Evolutionary conservation across 2,329 filamentous ascomycete genomes (phyloP), one percentile per base, ranked within the genome.

Genomic region (Pseudogymnoascus sp.): DNA sequence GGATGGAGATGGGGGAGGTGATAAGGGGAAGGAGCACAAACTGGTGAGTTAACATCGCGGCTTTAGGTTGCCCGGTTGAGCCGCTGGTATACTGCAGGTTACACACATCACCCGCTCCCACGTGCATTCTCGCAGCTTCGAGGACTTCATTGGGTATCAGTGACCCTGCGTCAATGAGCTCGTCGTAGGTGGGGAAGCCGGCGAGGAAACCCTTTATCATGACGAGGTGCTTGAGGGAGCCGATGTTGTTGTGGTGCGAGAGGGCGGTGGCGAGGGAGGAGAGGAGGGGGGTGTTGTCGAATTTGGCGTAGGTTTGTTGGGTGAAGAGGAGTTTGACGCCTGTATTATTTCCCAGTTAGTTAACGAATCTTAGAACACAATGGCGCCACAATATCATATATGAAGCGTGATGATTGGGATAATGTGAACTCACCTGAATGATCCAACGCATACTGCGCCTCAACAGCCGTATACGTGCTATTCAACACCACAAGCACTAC

Each of bases 391-490:
- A 21, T 4, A 21, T 21, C 21, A 21, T n/a, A n/a, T n/a, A n/a
- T n/a, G n/a, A n/a, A n/a, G n/a, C n/a, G n/a, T n/a, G n/a, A n/a
- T n/a, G n/a, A n/a, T n/a, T n/a, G n/a, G n/a, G n/a, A n/a, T 21
- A 21, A 21, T 21, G 21, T 21, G 21, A 15, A 71, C 77, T 66
- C 74, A 87, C 85, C 84, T 13, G 87, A 85, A 69, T 91, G 89
- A 61, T 81, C 80, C 29, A 92, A 73, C 8, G 86, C 89, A 72
- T 88, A 87, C 71, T 85, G 80, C 57, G 87, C 84, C 74, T 92
- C 89, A 1, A 81, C 83, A 1, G 85, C 80, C 1, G 89, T 92
- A 71, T 92, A 92, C 0, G 88, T 92, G 74, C 91, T 92, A 75
- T 92, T 92, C 66, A 92, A 76, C 47, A 92, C 90, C 29, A 92